Percentiles rank a stretch among this genome's conserved stretches.
Evolutionary conservation across 495 filamentous ascomycete genomes (phyloP).

Genomic region (Tetracladium setigerum): DNA sequence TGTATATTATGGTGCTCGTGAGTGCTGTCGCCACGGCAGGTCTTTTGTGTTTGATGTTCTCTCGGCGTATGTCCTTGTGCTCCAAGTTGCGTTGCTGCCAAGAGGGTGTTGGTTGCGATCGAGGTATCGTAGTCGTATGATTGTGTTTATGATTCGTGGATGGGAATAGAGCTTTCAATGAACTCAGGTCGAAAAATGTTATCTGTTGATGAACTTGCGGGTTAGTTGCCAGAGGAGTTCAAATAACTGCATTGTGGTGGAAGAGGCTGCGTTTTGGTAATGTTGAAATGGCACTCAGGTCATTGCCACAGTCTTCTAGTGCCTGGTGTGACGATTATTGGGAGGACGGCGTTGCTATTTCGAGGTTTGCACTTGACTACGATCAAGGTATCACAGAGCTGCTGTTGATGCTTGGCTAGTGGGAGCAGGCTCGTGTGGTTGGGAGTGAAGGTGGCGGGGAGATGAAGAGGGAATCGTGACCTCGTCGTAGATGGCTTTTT

Average conservation of each 20-base stretch:
- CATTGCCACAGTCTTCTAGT: conserved; percentile 16
- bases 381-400: too few species aligned
- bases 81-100: not conserved
- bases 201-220: conserved; percentile 21
- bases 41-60: not conserved
- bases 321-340: not conserved
- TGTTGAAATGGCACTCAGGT: conserved; percentile 12
- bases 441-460: too few species aligned
- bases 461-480: too few species aligned
- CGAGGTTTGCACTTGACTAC: too few species aligned
- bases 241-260: conserved; percentile 22
- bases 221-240: conserved; percentile 12
- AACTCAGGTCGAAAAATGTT: conserved; percentile 1
- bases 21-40: too few species aligned
- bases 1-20: too few species aligned
- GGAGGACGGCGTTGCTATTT: too few species aligned
- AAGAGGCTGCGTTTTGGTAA: not conserved
- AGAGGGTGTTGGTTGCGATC: not conserved
- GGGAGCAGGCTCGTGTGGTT: too few species aligned
- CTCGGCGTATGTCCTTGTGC: not conserved
- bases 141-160: not conserved
- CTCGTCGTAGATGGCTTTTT: too few species aligned
- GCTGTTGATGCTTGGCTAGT: too few species aligned
- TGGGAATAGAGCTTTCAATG: not conserved
- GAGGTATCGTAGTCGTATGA: not conserved